Conservation (phyloP, 106 monocot species). For the Acorus calamus region DNA sequence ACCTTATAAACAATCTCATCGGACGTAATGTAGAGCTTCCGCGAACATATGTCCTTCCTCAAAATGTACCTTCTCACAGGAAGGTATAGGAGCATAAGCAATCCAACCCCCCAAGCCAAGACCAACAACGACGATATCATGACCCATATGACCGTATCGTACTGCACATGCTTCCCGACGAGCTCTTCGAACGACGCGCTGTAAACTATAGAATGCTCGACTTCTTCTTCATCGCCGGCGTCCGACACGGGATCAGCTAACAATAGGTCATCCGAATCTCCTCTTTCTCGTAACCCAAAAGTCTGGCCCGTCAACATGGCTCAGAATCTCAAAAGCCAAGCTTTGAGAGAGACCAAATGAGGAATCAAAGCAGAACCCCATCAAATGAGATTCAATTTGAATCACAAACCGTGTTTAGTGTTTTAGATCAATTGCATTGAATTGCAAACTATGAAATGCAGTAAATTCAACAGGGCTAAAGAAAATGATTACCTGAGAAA, state of each 20-base stretch:
- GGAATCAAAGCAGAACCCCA: too few relatives aligned
- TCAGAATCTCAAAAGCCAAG: slow-evolving; percentile 2
- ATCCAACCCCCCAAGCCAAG: slow-evolving; percentile 74
- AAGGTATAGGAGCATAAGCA: slow-evolving; percentile 71
- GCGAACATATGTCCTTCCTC: slow-evolving; percentile 54
- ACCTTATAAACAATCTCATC: slow-evolving; percentile 67
- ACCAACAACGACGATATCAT: slow-evolving; percentile 61
- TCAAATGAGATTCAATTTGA: too few relatives aligned
- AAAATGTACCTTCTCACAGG: slow-evolving; percentile 65
- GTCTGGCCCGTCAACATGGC: slow-evolving; percentile 38
- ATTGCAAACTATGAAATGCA: too few relatives aligned
- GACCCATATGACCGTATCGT: slow-evolving; percentile 70
- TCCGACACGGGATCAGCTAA: slow-evolving; percentile 35
- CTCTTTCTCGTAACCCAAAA: slow-evolving; percentile 27
- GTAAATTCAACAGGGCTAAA: too few relatives aligned
- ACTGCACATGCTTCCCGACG: slow-evolving; percentile 39
- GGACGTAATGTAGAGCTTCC: slow-evolving; percentile 48
- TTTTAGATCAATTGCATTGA: too few relatives aligned
- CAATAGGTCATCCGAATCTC: slow-evolving; percentile 27
- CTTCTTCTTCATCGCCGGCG: slow-evolving; percentile 24
- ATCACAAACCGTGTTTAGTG: too few relatives aligned
- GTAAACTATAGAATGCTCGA: slow-evolving; percentile 23
- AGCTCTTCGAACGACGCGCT: slow-evolving; percentile 58
- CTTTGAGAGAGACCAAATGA: too few relatives aligned
- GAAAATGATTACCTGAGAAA: too few relatives aligned